Evolutionary conservation across 805 yeast genomes (phyloP), one percentile per base, ranked within the genome.

Genomic region (Suhomyces prunicola): DNA sequence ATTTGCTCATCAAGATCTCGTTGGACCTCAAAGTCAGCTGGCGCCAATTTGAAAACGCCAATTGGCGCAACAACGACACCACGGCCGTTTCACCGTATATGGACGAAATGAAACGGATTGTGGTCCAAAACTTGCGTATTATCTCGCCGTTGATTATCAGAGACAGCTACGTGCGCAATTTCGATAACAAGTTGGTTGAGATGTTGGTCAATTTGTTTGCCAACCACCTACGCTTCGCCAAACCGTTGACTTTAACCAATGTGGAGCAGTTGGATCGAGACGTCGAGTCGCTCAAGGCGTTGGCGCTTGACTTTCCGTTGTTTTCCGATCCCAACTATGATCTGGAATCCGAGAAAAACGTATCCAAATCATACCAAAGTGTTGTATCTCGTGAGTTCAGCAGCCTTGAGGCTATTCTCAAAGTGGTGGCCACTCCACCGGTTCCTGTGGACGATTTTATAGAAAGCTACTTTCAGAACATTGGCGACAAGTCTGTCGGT

Each of bases 241-340:
- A 82, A 51, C 96, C 97, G 0, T 69, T 76, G n/a, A 79, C 78
- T 61, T 87, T 93, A 3, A 50, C 54, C 22, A 58, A 55, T n/a
- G 54, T 63, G 46, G 97, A 92, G 66, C 97, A 93, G 66, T 75
- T 93, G 62, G 71, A 86, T 40, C 71, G 88, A 22, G 99, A 93
- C 69, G 63, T 88, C 2, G 84, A 85, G 40, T 76, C 80, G 7
- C 66, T 93, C 60, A 88, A 87, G 61, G 74, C 76, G 26, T 73
- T 80, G 26, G 76, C 89, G 40, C 48, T 74, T 1, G 66, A 63
- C 17, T 71, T 83, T 12, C 83, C 85, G 3, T 48, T 61, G 10
- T 71, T 61, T 51, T 58, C 72, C 4, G 78, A 78, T 53, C 73
- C 79, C 22, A 76, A 75, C 27, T 68, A 63, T 42, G 73, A 68